These are phyloP conservation scores for Erysimum cheiranthoides DNA, from an alignment of 345 rosid genomes.

Conservation along the genomic window DNA sequence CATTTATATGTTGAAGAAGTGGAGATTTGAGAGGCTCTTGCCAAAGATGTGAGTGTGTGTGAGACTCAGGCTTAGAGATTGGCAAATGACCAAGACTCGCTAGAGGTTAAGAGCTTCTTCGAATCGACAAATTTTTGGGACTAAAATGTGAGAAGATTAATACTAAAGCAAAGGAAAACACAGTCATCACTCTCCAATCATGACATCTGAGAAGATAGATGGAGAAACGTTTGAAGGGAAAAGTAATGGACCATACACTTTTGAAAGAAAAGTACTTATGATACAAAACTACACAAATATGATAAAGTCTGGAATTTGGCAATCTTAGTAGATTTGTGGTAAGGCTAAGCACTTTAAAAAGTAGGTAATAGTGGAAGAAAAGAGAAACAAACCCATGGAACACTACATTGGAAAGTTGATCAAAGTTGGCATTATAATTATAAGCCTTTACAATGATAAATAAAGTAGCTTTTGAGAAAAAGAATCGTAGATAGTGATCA, in stretches of 20 bases:
- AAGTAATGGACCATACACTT: not conserved
- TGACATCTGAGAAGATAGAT: not conserved
- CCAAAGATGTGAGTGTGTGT: not conserved
- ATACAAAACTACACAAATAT: not conserved
- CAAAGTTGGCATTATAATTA: not conserved
- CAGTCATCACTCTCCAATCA: not conserved
- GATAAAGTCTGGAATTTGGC: not conserved
- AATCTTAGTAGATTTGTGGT: not conserved
- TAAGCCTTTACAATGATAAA: not conserved
- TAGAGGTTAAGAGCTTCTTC: not conserved
- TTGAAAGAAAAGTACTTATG: not conserved
- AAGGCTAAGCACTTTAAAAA: slow-evolving; percentile 6
- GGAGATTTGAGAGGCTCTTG: not conserved
- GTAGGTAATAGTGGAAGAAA: slow-evolving; percentile 14
- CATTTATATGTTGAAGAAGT: not conserved
- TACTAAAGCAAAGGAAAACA: not conserved
- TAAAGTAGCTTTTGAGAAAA: not conserved
- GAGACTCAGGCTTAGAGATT: not conserved
- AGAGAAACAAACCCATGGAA: not conserved
- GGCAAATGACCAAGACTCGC: not conserved
- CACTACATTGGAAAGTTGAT: not conserved
- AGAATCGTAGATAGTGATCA: not conserved
- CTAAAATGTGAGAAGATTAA: not conserved
- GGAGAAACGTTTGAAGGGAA: not conserved
- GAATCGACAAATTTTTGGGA: not conserved